These are phyloP conservation scores for Fusarium palustre DNA, from an alignment of 2,329 filamentous ascomycete species.

Conservation along the genomic window DNA sequence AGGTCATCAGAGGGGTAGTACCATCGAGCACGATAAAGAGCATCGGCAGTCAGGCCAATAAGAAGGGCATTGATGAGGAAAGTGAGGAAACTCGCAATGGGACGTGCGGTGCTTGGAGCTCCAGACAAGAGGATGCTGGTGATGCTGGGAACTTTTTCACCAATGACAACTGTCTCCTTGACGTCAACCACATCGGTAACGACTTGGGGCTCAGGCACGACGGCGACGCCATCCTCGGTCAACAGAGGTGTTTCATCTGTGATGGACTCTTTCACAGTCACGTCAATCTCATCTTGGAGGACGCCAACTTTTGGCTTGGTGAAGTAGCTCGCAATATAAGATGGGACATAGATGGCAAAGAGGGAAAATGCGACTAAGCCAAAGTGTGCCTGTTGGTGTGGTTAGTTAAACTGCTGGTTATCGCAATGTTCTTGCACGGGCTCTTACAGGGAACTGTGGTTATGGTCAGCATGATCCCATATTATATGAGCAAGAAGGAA, in stretches of 20 bases:
- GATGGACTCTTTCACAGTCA: slow-evolving; percentile 63
- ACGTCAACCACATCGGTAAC: slow-evolving; percentile 68
- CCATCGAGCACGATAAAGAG: slow-evolving; percentile 78
- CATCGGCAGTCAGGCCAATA: slow-evolving; percentile 78
- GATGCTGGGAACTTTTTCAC: slow-evolving; percentile 66
- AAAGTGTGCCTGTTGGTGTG: slow-evolving; percentile 51
- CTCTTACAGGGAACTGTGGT: slow-evolving; percentile 52
- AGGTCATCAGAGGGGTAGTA: slow-evolving; percentile 79
- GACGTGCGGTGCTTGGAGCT: slow-evolving; percentile 77
- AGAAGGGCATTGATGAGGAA: slow-evolving; percentile 78
- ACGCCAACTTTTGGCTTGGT: slow-evolving; percentile 68
- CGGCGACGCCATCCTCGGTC: slow-evolving; percentile 49
- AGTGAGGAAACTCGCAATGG: slow-evolving; percentile 73
- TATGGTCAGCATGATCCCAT: slow-evolving; percentile 25
- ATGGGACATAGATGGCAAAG: slow-evolving; percentile 73
- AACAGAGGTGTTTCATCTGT: slow-evolving; percentile 45
- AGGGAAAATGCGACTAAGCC: slow-evolving; percentile 69
- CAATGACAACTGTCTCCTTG: slow-evolving; percentile 70
- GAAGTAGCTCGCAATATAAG: slow-evolving; percentile 70
- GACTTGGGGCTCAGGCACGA: slow-evolving; percentile 51
- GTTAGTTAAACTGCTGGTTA: slow-evolving; percentile 36
- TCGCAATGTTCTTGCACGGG: slow-evolving; percentile 9
- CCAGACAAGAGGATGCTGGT: slow-evolving; percentile 79
- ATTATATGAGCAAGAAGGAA: neutral
- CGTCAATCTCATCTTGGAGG: slow-evolving; percentile 70